A percentile compares a stretch with the other conserved stretches of the same genome.
Evolutionary conservation across 768 basidiomycete genomes (phyloP).

Genomic region (Mycena galericulata): DNA sequence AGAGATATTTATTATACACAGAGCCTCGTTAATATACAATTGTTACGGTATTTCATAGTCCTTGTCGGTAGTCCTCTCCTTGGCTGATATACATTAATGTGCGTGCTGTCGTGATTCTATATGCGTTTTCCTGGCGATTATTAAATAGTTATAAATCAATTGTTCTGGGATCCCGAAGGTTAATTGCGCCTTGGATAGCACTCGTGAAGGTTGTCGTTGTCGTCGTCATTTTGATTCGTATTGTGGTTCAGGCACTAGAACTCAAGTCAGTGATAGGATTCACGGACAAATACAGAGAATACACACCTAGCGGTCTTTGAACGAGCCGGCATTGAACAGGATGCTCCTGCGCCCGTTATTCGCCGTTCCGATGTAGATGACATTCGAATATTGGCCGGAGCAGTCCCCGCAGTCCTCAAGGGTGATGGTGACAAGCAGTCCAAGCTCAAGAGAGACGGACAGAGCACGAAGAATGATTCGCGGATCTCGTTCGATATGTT

Average conservation of each 20-base stretch:
- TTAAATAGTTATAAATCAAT: slow-evolving; percentile 28
- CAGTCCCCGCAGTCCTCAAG: neutral
- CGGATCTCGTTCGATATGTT: slow-evolving; percentile 45
- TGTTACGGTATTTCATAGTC: slow-evolving; percentile 6
- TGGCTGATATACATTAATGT: no score
- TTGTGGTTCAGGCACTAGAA: neutral
- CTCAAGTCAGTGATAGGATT: neutral
- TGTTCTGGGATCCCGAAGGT: neutral
- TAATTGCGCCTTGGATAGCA: no score
- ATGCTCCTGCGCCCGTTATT: slow-evolving; percentile 25
- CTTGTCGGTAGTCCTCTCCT: no score
- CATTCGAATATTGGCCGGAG: neutral
- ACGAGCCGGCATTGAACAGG: slow-evolving; percentile 24
- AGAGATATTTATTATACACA: no score
- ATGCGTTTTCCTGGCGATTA: neutral
- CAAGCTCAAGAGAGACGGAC: slow-evolving; percentile 54
- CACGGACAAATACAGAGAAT: no score
- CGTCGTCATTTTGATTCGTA: neutral
- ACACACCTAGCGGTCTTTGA: slow-evolving; percentile 14
- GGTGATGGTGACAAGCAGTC: slow-evolving; percentile 48
- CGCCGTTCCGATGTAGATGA: slow-evolving; percentile 26
- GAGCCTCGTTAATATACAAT: neutral
- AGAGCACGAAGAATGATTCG: slow-evolving; percentile 52
- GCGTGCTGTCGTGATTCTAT: slow-evolving; percentile 19
- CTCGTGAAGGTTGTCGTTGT: neutral